These are phyloP conservation scores for Penicillium glabrum DNA, from an alignment of 2,329 filamentous ascomycete species.

Conservation along the genomic window DNA sequence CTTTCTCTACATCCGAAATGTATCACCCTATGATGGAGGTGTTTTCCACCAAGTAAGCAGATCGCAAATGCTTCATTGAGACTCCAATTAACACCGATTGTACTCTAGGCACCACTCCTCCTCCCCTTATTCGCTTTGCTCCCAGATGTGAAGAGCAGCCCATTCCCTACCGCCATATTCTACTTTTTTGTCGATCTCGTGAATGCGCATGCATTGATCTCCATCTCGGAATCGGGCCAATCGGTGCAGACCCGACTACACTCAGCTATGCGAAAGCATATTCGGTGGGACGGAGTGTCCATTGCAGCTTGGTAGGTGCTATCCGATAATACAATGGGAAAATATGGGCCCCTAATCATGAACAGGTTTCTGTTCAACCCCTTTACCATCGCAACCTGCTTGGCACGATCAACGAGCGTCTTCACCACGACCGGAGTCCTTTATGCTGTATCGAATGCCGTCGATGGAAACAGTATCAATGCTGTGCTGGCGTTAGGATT, in stretches of 20 bases:
- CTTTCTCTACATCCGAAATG: conserved; percentile 93
- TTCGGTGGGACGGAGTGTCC: conserved; percentile 71
- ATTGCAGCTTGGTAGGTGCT: conserved; percentile 72
- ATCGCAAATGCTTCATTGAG: neutral
- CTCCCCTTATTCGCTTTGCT: conserved; percentile 89
- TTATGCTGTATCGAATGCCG: conserved; percentile 77
- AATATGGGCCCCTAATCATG: conserved; percentile 1
- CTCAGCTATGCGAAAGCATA: conserved; percentile 72
- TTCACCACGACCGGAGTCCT: conserved; percentile 89
- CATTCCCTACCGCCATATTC: conserved; percentile 74
- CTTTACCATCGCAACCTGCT: conserved; percentile 85
- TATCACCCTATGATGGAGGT: conserved; percentile 95
- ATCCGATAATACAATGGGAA: neutral
- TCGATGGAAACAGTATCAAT: conserved; percentile 69
- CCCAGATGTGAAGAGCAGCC: conserved; percentile 65
- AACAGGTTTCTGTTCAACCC: conserved; percentile 88
- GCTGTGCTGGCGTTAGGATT: conserved; percentile 83
- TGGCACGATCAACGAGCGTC: conserved; percentile 83
- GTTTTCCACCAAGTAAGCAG: conserved; percentile 64
- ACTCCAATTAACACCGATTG: conserved; percentile 6
- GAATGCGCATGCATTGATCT: conserved; percentile 74
- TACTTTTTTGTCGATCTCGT: conserved; percentile 80
- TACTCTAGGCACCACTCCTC: conserved; percentile 72
- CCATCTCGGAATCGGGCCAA: conserved; percentile 79
- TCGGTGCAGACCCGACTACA: conserved; percentile 72